phyloP scores from a whole-genome alignment of 768 basidiomycete species.

The Boletellus emodensis region DNA sequence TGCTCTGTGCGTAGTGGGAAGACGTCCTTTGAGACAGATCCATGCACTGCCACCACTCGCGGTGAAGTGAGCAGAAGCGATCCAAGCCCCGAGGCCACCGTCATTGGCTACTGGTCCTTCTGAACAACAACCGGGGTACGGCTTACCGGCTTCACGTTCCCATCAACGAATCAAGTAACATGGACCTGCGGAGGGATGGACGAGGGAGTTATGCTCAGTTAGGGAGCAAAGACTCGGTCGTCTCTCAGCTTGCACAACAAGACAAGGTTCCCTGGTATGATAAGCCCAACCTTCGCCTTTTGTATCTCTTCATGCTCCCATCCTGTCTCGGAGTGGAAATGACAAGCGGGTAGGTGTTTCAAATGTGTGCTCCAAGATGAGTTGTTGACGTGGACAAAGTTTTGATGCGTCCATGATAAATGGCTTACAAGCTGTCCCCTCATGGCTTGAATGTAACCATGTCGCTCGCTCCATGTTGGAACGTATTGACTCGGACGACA shows the following conservation, averaged over 20 bases:
- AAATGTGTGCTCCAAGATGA: not conserved
- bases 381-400: not conserved
- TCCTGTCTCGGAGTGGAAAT: constrained; percentile 10
- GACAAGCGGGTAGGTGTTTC: constrained; percentile 5
- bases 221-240: constrained; percentile 5
- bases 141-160: too few species aligned
- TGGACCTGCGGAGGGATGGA: too few species aligned
- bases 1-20: too few species aligned
- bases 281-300: constrained; percentile 51
- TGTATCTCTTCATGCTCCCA: constrained; percentile 56
- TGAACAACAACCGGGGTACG: too few species aligned
- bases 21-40: too few species aligned
- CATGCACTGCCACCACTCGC: too few species aligned
- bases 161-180: too few species aligned
- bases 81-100: too few species aligned
- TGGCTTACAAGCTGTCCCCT: constrained; percentile 54
- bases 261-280: constrained; percentile 57
- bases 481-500: constrained; percentile 15
- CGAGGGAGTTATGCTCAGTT: not conserved
- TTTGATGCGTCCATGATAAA: constrained; percentile 54
- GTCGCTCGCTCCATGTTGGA: not conserved
- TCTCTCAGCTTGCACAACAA: constrained; percentile 23
- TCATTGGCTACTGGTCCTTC: too few species aligned
- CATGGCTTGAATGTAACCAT: constrained; percentile 49
- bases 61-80: too few species aligned